Percentiles rank a stretch among this genome's conserved stretches.
Conservation (phyloP, 352 stramenopile genomes). For the Phytopythium helicoides region DNA sequence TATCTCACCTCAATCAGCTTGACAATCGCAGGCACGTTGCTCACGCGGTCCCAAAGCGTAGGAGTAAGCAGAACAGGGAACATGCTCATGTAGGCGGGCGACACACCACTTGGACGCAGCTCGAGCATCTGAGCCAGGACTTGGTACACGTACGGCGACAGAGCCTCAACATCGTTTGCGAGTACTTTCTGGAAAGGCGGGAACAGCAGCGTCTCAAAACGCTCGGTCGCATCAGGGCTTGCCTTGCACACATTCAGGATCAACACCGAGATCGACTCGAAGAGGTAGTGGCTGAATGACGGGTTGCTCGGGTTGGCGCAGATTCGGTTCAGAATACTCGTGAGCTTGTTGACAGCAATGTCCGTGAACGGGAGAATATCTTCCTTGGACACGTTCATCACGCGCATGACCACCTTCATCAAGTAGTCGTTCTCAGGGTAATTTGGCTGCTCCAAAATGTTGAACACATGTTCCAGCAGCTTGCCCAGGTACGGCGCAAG, state of each 20-base stretch:
- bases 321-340: constrained; percentile 90
- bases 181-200: constrained; percentile 97
- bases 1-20: constrained; percentile 89
- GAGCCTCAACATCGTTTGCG: constrained; percentile 93
- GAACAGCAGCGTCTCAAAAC: constrained; percentile 96
- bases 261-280: constrained; percentile 97
- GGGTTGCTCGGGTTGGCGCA: constrained; percentile 98
- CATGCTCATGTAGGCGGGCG: constrained; percentile 93
- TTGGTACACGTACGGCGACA: constrained; percentile 99
- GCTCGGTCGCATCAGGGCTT: constrained; percentile 67
- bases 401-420: constrained; percentile 98
- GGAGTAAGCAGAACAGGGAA: constrained; percentile 94
- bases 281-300: constrained; percentile 99
- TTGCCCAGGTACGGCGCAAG: constrained; percentile 91
- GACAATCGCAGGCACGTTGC: constrained; percentile 97
- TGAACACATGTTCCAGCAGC: constrained; percentile 95
- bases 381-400: constrained; percentile 92
- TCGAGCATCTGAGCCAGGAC: constrained; percentile 98
- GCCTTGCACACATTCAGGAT: constrained; percentile 92
- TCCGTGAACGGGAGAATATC: constrained; percentile 91
- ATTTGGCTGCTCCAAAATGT: constrained; percentile 92
- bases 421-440: constrained; percentile 98
- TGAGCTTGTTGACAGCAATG: constrained; percentile 95
- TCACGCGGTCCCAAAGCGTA: constrained; percentile 94
- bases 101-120: constrained; percentile 86